Evolutionary conservation across 176 grass and related monocot species (phyloP), one percentile per base, ranked within the genome.

Genomic region (Lolium multiflorum): DNA sequence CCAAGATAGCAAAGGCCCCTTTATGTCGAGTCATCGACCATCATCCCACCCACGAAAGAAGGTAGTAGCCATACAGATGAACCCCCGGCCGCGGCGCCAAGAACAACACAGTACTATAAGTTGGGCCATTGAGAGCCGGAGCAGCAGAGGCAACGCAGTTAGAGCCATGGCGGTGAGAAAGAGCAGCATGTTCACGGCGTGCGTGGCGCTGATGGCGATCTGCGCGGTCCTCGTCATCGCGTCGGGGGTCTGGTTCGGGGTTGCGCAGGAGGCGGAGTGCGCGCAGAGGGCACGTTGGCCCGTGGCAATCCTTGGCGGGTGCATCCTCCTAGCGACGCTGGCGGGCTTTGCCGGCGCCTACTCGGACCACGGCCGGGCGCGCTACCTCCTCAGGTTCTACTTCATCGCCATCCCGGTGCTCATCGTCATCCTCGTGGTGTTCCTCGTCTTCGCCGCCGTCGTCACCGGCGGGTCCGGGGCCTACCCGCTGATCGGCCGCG

Each of bases 271-370:
- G 38, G 88, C 89, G 61, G 83, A 92, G 81, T 98, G 93, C 91
- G 83, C 94, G 77, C 84, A 84, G 2, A 77, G 93, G 20, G 89
- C 89, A 14, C 85, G 89, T 0, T 95, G 93, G 96, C 96, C 91
- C 9, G 83, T 98, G 9, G 65, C 88, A 54, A 88, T 92, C 70
- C 88, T 98, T 1, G 93, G 93, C 4, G 31, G n/a, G 67, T 35
- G 31, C 31, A 35, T 95, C 91, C 78, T 98, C 50, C 88, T 94
- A 8, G 90, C 73, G 10, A 91, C 93, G 11, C 91, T 98, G 3
- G 90, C 91, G 2, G 96, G 93, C 0, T 95, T 98, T 81, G 84
- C 95, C 12, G 96, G 96, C 11, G 96, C 93, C 11, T 94, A 90
- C 88, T 92, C 78, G 91, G 88, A 94, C 83, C 84, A 75, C 13